Evolutionary conservation across 805 yeast species (phyloP).

Genomic region (Saccharomycopsis sp.): DNA sequence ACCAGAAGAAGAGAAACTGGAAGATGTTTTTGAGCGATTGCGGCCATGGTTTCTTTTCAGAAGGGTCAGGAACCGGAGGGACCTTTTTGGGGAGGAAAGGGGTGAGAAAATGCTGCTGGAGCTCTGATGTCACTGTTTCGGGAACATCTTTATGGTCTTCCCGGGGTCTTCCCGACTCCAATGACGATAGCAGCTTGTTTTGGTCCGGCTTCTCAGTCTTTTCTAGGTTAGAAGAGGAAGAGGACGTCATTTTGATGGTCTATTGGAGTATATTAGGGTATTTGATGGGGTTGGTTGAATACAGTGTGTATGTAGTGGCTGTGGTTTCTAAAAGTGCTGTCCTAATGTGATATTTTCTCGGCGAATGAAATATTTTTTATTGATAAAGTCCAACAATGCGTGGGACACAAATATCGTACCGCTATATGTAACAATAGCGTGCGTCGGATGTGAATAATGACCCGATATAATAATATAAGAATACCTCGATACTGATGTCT

Average conservation of each 20-base stretch:
- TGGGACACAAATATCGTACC: too few species aligned
- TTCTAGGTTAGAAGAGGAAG: not conserved
- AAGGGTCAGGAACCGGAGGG: constrained; percentile 33
- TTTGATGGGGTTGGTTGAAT: not conserved
- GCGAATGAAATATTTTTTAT: too few species aligned
- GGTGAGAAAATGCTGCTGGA: constrained; percentile 9
- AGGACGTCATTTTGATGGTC: not conserved
- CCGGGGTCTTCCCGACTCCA: not conserved
- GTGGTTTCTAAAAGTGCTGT: too few species aligned
- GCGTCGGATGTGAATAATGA: too few species aligned
- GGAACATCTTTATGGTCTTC: not conserved
- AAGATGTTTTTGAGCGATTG: constrained; percentile 31
- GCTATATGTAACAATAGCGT: too few species aligned
- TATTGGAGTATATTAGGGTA: not conserved
- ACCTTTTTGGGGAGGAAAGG: constrained; percentile 27
- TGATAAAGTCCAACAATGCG: too few species aligned
- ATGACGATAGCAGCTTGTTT: not conserved
- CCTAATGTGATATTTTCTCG: too few species aligned
- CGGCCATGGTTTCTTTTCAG: constrained; percentile 42
- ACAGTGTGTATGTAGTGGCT: too few species aligned
- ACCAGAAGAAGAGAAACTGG: constrained; percentile 49
- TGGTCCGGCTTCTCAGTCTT: not conserved
- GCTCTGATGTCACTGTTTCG: not conserved
- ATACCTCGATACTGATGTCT: too few species aligned
- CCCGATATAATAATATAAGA: too few species aligned